A percentile compares a stretch with the other conserved stretches of the same genome.
These are phyloP conservation scores for Paramecium biaurelia DNA, from an alignment of 73 alveolate genomes.

Conservation along the genomic window DNA sequence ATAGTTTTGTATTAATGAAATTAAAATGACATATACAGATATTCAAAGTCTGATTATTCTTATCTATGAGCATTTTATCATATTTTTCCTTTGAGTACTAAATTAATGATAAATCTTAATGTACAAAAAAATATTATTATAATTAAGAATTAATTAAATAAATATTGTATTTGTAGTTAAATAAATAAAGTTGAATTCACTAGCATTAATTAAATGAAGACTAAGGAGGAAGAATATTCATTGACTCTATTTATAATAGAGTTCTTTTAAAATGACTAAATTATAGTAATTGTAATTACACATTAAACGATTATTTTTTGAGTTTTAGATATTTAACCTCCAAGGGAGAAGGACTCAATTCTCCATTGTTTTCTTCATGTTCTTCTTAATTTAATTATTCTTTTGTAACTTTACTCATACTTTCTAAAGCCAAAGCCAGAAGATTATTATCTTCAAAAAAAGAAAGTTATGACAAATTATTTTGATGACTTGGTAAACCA, in stretches of 20 bases:
- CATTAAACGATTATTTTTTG: background rate
- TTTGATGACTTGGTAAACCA: background rate
- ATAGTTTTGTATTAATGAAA: background rate
- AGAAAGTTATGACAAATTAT: background rate
- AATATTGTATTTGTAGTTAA: background rate
- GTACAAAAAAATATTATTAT: background rate
- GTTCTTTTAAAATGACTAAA: background rate
- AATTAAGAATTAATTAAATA: background rate
- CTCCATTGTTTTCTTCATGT: background rate
- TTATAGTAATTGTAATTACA: background rate
- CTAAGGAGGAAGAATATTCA: constrained; percentile 8
- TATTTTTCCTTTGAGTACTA: background rate
- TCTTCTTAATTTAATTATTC: background rate
- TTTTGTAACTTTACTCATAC: background rate
- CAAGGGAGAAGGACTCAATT: background rate
- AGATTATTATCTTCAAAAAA: background rate
- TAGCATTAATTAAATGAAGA: background rate
- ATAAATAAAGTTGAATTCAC: background rate
- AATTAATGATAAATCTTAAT: background rate
- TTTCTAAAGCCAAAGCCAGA: background rate
- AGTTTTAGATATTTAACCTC: background rate
- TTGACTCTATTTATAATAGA: background rate
- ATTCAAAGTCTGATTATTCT: background rate
- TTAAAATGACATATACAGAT: too few species aligned
- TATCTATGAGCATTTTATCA: too few species aligned